Evolutionary conservation across 306 rosid species (phyloP).

Genomic region (Biancaea sappan): DNA sequence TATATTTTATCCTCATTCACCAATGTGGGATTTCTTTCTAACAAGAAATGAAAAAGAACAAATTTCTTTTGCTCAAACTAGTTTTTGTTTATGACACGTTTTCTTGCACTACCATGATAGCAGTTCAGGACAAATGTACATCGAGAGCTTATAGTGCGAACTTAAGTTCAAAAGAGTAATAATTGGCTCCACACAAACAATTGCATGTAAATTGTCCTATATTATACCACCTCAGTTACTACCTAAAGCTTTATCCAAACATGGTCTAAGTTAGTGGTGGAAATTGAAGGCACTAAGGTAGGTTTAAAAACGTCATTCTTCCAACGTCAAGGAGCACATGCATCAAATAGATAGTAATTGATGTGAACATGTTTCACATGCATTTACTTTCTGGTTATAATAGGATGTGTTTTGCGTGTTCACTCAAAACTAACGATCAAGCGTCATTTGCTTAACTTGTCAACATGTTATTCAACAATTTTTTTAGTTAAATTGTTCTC

Average conservation of each 20-base stretch:
- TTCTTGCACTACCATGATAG: neutral
- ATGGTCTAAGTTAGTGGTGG: neutral
- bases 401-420: neutral
- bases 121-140: neutral
- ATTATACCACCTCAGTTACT: neutral
- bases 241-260: neutral
- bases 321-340: neutral
- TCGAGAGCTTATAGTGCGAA: slow-evolving; percentile 8
- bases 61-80: neutral
- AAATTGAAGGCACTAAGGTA: slow-evolving; percentile 10
- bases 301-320: slow-evolving; percentile 8
- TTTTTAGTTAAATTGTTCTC: no score
- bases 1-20: no score
- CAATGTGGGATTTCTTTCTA: no score
- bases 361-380: neutral
- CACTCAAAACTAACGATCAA: neutral
- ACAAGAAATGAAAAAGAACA: neutral
- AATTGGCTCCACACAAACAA: slow-evolving; percentile 14
- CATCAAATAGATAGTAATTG: neutral
- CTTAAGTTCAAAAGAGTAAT: slow-evolving; percentile 18
- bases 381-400: neutral
- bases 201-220: neutral
- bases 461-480: no score
- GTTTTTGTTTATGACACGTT: neutral
- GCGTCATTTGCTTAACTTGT: no score